A percentile compares a stretch with the other conserved stretches of the same genome.
phyloP scores from a whole-genome alignment of 768 basidiomycete species.

The Leccinellum luteum region DNA sequence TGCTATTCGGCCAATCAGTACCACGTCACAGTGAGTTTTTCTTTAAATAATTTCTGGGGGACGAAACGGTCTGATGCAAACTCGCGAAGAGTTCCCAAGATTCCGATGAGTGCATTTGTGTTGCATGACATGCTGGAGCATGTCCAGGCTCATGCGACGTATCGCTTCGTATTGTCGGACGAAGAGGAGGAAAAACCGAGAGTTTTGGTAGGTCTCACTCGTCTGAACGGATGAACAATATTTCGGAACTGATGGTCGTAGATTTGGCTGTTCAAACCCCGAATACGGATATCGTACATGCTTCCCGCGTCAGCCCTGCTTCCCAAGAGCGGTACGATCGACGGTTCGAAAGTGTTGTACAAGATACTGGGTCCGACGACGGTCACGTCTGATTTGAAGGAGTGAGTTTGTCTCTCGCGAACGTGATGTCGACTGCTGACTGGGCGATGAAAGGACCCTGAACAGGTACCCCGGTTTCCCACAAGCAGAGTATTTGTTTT shows the following conservation, averaged over 20 bases:
- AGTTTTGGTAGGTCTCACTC: constrained; percentile 58
- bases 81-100: constrained; percentile 32
- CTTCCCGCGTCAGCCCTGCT: constrained; percentile 52
- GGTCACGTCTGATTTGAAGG: constrained; percentile 32
- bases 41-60: neutral
- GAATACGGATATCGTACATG: constrained; percentile 74
- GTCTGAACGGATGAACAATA: neutral
- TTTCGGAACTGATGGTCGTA: constrained; percentile 28
- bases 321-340: constrained; percentile 58
- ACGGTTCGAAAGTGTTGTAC: constrained; percentile 83
- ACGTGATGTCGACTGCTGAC: neutral
- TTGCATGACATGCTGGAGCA: constrained; percentile 90
- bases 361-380: constrained; percentile 68
- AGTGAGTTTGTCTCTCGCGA: constrained; percentile 13
- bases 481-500: constrained; percentile 84
- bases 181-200: constrained; percentile 81
- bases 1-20: constrained; percentile 70
- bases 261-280: constrained; percentile 97
- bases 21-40: constrained; percentile 55
- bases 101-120: constrained; percentile 84
- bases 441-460: constrained; percentile 41
- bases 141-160: constrained; percentile 88
- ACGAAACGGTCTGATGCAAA: neutral
- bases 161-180: constrained; percentile 86
- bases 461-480: constrained; percentile 78